Conservation (phyloP, 108 stramenopile species). For the Bacterosira constricta region DNA sequence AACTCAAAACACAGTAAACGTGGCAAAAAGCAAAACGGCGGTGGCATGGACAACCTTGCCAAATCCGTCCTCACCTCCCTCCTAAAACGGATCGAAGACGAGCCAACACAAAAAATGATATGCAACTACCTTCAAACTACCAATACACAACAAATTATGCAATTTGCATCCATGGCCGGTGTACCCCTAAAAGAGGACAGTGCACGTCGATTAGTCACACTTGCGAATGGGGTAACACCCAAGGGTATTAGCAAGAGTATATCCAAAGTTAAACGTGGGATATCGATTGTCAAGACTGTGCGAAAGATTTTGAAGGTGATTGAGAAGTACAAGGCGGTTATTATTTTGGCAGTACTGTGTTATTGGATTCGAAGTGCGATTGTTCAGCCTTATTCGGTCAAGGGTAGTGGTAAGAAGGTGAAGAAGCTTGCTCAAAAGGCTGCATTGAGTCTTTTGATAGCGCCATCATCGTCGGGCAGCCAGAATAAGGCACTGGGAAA, state of each 20-base stretch:
- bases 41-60: constrained; percentile 55
- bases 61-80: constrained; percentile 65
- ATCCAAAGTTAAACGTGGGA: constrained; percentile 45
- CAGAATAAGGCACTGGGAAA: constrained; percentile 49
- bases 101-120: constrained; percentile 67
- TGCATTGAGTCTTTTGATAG: constrained; percentile 36
- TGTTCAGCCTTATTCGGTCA: constrained; percentile 54
- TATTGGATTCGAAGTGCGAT: constrained; percentile 76
- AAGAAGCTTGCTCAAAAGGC: constrained; percentile 27
- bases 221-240: constrained; percentile 69
- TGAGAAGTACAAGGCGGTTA: constrained; percentile 66
- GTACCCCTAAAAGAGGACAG: constrained; percentile 55
- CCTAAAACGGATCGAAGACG: constrained; percentile 69
- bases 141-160: constrained; percentile 57
- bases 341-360: constrained; percentile 50
- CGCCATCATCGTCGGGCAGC: constrained; percentile 15
- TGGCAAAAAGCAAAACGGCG: constrained; percentile 20
- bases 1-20: constrained; percentile 28
- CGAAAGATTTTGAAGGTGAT: constrained; percentile 60
- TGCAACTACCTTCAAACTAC: constrained; percentile 64
- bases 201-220: constrained; percentile 45
- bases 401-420: constrained; percentile 4
- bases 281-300: constrained; percentile 51
- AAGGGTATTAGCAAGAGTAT: constrained; percentile 56
- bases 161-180: constrained; percentile 68